Percentiles rank a stretch among this genome's conserved stretches.
Conservation (phyloP, 192 early-diverging fungal genomes). For the Backusella mclennaniae region DNA sequence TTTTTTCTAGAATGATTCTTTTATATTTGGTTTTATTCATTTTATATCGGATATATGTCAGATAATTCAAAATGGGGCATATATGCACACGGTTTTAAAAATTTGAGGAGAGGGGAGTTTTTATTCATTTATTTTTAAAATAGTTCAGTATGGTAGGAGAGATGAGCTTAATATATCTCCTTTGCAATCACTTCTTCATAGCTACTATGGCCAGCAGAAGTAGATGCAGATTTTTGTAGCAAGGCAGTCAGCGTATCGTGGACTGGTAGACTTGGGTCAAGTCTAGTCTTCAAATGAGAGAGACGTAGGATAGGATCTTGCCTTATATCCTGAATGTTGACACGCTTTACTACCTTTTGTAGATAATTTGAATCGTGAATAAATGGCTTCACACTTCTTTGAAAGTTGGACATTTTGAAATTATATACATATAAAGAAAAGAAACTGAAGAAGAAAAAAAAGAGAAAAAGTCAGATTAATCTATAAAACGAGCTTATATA, state of each 20-base stretch:
- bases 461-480: not conserved
- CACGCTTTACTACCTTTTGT: not conserved
- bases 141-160: not conserved
- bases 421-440: not conserved
- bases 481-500: not conserved
- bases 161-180: not conserved
- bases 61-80: not conserved
- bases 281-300: not conserved
- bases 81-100: not conserved
- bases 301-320: not conserved
- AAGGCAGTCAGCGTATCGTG: not conserved
- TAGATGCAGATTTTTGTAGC: not conserved
- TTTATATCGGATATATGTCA: too few species aligned
- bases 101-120: not conserved
- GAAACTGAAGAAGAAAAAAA: not conserved
- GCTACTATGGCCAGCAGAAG: not conserved
- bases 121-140: not conserved
- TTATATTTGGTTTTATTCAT: not conserved
- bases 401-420: not conserved
- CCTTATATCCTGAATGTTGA: not conserved
- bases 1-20: not conserved
- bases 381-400: not conserved
- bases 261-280: not conserved
- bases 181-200: not conserved
- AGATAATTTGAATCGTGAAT: conserved; percentile 6